These are phyloP conservation scores for Tetrahymena malaccensis DNA, from an alignment of 73 alveolate species.

Conservation along the genomic window DNA sequence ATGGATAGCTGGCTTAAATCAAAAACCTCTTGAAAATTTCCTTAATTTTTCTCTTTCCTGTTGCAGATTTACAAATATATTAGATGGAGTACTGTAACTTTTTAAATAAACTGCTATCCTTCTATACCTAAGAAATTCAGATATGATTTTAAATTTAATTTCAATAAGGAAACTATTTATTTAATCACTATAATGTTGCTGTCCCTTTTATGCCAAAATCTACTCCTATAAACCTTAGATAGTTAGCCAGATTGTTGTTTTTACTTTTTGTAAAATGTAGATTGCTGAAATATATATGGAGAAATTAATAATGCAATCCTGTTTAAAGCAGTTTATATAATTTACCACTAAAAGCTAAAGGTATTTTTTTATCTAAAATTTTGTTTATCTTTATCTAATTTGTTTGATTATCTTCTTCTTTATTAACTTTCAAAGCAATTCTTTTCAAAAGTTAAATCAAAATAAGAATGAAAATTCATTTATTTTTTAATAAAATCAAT, in stretches of 20 bases:
- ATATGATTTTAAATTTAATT: too few relatives aligned
- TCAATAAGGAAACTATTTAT: neutral
- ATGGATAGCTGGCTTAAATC: neutral
- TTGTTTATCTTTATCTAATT: neutral
- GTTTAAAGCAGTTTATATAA: neutral
- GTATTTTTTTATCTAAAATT: neutral
- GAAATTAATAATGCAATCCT: neutral
- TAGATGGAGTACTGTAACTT: neutral
- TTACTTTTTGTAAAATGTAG: neutral
- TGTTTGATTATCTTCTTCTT: neutral
- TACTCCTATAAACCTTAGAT: neutral
- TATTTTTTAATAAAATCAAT: too few relatives aligned
- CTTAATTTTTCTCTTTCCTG: neutral
- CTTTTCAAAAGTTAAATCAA: neutral
- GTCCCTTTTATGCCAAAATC: neutral
- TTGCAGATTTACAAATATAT: neutral
- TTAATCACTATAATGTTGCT: too few relatives aligned
- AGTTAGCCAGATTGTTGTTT: neutral
- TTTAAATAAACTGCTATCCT: neutral
- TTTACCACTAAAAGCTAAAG: neutral
- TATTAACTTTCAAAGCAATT: neutral
- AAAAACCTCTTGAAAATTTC: neutral
- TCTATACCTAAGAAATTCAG: neutral
- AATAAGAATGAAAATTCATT: neutral
- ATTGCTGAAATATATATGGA: neutral